Evolutionary conservation across 2,329 filamentous ascomycete genomes (phyloP).

Genomic region (Claviceps paspali): DNA sequence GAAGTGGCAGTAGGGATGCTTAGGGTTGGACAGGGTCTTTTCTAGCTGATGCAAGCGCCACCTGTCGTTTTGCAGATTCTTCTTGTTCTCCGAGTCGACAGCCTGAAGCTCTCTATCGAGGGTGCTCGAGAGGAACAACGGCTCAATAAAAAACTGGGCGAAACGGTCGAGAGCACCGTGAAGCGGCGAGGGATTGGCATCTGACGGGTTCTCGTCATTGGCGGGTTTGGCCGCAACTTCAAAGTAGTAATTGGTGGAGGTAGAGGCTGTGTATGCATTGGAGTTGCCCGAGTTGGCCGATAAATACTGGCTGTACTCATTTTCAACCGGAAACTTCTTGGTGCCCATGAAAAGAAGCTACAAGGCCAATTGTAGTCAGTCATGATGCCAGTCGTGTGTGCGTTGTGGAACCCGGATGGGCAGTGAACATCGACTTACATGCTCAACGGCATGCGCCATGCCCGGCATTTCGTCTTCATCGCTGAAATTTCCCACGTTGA

Average conservation of each 20-base stretch:
- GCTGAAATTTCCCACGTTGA: slow-evolving; percentile 91
- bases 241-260: slow-evolving; percentile 96
- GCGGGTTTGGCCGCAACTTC: slow-evolving; percentile 73
- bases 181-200: slow-evolving; percentile 43
- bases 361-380: too few species aligned
- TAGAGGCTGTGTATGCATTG: slow-evolving; percentile 87
- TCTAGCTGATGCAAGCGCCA: slow-evolving; percentile 82
- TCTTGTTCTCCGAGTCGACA: slow-evolving; percentile 94
- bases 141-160: slow-evolving; percentile 83
- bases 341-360: slow-evolving; percentile 93
- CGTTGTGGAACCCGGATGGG: slow-evolving; percentile 5
- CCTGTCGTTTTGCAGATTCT: slow-evolving; percentile 81
- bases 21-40: slow-evolving; percentile 74
- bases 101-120: slow-evolving; percentile 76
- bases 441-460: slow-evolving; percentile 91
- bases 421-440: slow-evolving; percentile 33
- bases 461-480: slow-evolving; percentile 84
- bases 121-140: slow-evolving; percentile 71
- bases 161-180: slow-evolving; percentile 80
- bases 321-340: slow-evolving; percentile 91
- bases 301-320: slow-evolving; percentile 89
- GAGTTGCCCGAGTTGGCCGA: slow-evolving; percentile 80
- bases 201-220: slow-evolving; percentile 40
- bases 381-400: too few species aligned
- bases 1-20: slow-evolving; percentile 82